These are phyloP conservation scores for Colletotrichum euphorbiae DNA, from an alignment of 2,329 filamentous ascomycete species.

Conservation along the genomic window DNA sequence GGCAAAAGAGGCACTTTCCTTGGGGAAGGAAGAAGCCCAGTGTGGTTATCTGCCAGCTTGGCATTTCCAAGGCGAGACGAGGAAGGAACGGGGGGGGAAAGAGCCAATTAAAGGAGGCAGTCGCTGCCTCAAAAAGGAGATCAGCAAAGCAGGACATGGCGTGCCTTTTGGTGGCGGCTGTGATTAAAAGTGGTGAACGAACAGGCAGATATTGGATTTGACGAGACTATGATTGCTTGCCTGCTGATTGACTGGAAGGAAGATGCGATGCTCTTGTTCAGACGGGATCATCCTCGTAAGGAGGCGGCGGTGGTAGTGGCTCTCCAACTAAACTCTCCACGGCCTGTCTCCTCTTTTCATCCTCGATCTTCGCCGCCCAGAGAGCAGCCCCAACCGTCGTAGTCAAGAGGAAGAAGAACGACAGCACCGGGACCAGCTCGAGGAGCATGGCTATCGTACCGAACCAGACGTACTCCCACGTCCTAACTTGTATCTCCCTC, in stretches of 20 bases:
- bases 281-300: conserved; percentile 53
- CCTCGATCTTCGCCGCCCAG: conserved; percentile 85
- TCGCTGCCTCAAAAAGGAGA: too few species aligned
- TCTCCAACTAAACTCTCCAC: conserved; percentile 42
- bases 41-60: too few species aligned
- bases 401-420: conserved; percentile 94
- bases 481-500: conserved; percentile 72
- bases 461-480: conserved; percentile 93
- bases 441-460: conserved; percentile 86
- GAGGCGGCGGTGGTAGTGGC: conserved; percentile 49
- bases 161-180: background rate
- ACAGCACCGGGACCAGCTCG: conserved; percentile 88
- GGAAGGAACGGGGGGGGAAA: background rate
- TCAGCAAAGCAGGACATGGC: too few species aligned
- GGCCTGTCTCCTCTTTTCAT: conserved; percentile 53
- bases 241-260: background rate
- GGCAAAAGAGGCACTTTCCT: too few species aligned
- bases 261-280: conserved; percentile 22
- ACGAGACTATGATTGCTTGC: background rate
- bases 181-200: background rate
- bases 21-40: too few species aligned
- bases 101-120: background rate
- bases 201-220: too few species aligned
- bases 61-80: too few species aligned
- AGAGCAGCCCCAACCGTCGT: conserved; percentile 86